These are phyloP conservation scores for Singerocomus rubriflavus DNA, from an alignment of 1,284 basidiomycete genomes.

Conservation along the genomic window DNA sequence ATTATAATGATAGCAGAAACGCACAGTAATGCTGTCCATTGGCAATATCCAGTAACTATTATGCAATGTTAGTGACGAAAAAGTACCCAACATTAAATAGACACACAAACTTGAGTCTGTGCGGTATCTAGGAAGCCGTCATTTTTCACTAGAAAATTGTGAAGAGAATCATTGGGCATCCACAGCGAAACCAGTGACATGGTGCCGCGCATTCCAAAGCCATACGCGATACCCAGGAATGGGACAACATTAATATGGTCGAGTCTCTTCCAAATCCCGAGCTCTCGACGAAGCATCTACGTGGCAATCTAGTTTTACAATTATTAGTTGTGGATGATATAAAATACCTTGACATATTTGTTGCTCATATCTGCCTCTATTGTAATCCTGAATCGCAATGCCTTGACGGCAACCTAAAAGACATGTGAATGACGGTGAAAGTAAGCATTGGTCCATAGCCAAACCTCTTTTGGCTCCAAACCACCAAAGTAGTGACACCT, in stretches of 20 bases:
- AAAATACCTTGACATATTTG: too few relatives aligned
- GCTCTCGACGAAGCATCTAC: conserved; percentile 18
- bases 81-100: fast-evolving
- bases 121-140: background rate
- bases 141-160: conserved; percentile 3
- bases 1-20: background rate
- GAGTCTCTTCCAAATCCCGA: conserved; percentile 21
- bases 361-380: too few relatives aligned
- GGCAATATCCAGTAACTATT: conserved; percentile 9
- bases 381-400: conserved; percentile 6
- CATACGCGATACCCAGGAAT: conserved; percentile 13
- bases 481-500: background rate
- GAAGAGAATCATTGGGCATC: conserved; percentile 19
- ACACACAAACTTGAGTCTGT: conserved; percentile 15
- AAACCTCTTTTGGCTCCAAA: conserved; percentile 2
- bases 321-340: background rate
- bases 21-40: conserved; percentile 15
- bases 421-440: background rate
- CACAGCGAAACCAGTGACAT: conserved; percentile 18
- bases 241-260: conserved; percentile 11
- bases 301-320: too few relatives aligned
- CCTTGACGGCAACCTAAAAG: conserved; percentile 21
- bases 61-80: background rate
- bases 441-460: background rate
- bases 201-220: conserved; percentile 11